Evolutionary conservation across 2,329 filamentous ascomycete species (phyloP).

Genomic region (Xylaria arbuscula): DNA sequence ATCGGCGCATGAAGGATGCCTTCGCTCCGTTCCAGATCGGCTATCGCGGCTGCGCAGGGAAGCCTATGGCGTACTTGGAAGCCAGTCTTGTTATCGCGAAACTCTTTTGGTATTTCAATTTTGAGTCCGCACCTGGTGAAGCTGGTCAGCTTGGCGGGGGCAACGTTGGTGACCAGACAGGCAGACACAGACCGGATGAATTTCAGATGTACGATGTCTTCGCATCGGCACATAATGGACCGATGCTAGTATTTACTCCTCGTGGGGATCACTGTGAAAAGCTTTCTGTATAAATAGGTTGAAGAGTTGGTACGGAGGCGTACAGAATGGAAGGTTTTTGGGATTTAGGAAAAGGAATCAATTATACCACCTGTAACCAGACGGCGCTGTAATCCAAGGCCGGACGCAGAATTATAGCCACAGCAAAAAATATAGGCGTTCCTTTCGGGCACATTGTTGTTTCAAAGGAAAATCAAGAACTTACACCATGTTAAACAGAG

Average conservation of each 20-base stretch:
- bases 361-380: too few relatives aligned
- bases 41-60: conserved; percentile 37
- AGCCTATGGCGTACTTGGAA: conserved; percentile 41
- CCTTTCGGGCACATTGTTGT: neutral
- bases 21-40: conserved; percentile 38
- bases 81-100: conserved; percentile 35
- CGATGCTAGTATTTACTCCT: conserved; percentile 33
- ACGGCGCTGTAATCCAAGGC: too few relatives aligned
- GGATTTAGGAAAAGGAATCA: too few relatives aligned
- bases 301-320: too few relatives aligned
- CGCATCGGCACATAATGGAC: conserved; percentile 35
- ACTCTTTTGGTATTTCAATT: conserved; percentile 40
- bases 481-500: neutral
- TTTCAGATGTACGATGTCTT: conserved; percentile 40
- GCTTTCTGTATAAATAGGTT: neutral
- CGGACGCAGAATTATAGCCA: neutral
- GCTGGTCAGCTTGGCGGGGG: conserved; percentile 34
- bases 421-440: neutral
- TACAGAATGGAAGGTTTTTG: too few relatives aligned
- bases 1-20: conserved; percentile 27
- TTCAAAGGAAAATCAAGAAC: neutral
- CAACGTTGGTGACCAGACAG: conserved; percentile 23
- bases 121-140: conserved; percentile 33
- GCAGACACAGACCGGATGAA: conserved; percentile 32
- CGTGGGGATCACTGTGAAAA: conserved; percentile 25